These are phyloP conservation scores for Extremus antarcticus DNA, from an alignment of 495 filamentous ascomycete species.

Conservation along the genomic window DNA sequence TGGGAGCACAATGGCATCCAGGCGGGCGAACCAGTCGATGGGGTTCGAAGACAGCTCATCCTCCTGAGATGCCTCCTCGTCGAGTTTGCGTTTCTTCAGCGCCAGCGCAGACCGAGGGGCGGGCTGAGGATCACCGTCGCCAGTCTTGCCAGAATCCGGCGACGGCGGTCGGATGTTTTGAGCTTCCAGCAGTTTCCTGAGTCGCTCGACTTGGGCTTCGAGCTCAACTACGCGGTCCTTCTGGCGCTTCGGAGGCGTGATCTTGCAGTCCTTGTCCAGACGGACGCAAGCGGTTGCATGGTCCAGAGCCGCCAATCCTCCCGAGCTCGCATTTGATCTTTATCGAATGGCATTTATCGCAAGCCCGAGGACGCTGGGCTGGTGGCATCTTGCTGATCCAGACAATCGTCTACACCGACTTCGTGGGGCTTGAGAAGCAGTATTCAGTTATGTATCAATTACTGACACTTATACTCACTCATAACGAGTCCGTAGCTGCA, in stretches of 20 bases:
- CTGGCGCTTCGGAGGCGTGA: conserved; percentile 8
- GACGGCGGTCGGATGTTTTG: neutral
- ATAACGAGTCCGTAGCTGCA: too few species aligned
- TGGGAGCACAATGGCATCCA: conserved; percentile 2
- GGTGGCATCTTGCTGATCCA: too few species aligned
- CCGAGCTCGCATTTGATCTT: conserved; percentile 18
- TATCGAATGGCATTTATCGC: conserved; percentile 11
- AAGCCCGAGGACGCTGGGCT: conserved; percentile 8
- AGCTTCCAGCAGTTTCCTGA: conserved; percentile 9
- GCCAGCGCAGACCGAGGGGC: too few species aligned
- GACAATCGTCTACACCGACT: too few species aligned
- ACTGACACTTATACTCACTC: too few species aligned
- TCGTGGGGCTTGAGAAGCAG: too few species aligned
- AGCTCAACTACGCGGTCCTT: conserved; percentile 14
- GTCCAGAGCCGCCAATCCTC: neutral
- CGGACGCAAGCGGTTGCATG: conserved; percentile 11
- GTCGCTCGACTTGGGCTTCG: conserved; percentile 8
- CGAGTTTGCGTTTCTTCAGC: neutral
- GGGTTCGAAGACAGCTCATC: neutral
- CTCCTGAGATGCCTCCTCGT: neutral
- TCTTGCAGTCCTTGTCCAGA: conserved; percentile 6
- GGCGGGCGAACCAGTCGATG: neutral
- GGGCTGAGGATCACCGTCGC: neutral
- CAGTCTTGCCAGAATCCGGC: neutral
- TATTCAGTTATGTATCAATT: too few species aligned